Percentiles rank a stretch among this genome's conserved stretches.
These are phyloP conservation scores for Elaeagnus macrophylla DNA, from an alignment of 306 rosid genomes.

Conservation along the genomic window DNA sequence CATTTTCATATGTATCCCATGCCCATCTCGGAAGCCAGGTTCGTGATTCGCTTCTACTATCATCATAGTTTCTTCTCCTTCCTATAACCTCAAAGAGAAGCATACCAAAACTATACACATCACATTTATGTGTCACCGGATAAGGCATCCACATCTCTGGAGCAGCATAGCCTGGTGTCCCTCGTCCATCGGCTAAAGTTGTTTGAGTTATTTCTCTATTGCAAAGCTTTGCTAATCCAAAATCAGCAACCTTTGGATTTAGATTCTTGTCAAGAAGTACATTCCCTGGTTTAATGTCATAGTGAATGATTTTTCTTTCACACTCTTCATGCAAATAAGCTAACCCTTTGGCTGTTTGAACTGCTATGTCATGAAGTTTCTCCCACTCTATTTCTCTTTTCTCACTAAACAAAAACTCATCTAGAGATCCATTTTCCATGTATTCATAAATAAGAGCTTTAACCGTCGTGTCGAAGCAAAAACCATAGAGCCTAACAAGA, in stretches of 20 bases:
- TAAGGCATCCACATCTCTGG: slow-evolving; percentile 14
- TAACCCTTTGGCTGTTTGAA: slow-evolving; percentile 4
- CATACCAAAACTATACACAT: slow-evolving; percentile 18
- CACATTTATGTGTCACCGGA: slow-evolving; percentile 12
- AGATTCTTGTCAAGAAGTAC: slow-evolving; percentile 5
- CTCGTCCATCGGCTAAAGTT: background rate
- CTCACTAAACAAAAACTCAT: background rate
- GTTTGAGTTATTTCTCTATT: background rate
- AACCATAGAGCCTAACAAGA: slow-evolving; percentile 12
- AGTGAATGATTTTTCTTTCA: slow-evolving; percentile 9
- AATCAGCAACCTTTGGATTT: slow-evolving; percentile 5
- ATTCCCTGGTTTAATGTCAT: slow-evolving; percentile 10
- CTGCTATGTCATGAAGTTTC: background rate
- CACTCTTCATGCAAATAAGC: slow-evolving; percentile 18
- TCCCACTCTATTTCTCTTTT: slow-evolving; percentile 3
- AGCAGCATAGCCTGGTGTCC: slow-evolving; percentile 7
- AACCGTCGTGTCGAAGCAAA: background rate
- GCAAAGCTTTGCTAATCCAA: slow-evolving; percentile 8
- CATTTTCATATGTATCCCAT: slow-evolving; percentile 5
- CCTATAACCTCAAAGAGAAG: slow-evolving; percentile 13
- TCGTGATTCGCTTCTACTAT: background rate
- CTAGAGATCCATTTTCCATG: slow-evolving; percentile 10
- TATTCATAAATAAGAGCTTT: slow-evolving; percentile 1
- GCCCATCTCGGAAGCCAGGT: slow-evolving; percentile 13
- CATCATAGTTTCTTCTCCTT: slow-evolving; percentile 1